phyloP scores from a whole-genome alignment of 2,329 filamentous ascomycete genomes.

The Aquanectria penicillioides region DNA sequence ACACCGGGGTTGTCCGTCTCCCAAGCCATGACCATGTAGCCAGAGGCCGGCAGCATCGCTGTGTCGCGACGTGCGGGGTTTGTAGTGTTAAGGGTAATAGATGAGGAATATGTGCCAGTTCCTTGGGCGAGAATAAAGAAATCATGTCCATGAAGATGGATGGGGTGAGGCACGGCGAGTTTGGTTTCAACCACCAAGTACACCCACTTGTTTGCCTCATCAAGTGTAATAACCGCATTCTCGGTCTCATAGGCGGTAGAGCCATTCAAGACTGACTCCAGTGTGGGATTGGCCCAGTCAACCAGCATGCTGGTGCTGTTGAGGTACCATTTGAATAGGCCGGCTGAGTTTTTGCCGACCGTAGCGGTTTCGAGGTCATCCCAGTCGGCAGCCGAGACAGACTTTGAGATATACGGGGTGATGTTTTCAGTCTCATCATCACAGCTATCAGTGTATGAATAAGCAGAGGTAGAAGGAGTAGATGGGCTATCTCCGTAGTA shows the following conservation, averaged over 20 bases:
- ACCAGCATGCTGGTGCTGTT: slow-evolving; percentile 46
- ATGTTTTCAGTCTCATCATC: slow-evolving; percentile 49
- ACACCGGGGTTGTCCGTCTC: slow-evolving; percentile 60
- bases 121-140: slow-evolving; percentile 44
- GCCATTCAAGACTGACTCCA: slow-evolving; percentile 36
- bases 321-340: slow-evolving; percentile 59
- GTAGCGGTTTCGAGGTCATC: slow-evolving; percentile 43
- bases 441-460: slow-evolving; percentile 40
- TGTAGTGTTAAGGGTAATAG: slow-evolving; percentile 27
- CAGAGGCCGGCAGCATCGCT: slow-evolving; percentile 56
- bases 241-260: slow-evolving; percentile 30
- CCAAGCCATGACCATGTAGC: slow-evolving; percentile 61
- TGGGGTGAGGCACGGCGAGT: slow-evolving; percentile 44
- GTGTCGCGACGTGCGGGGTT: slow-evolving; percentile 65
- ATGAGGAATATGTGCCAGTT: slow-evolving; percentile 34
- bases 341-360: slow-evolving; percentile 38
- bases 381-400: slow-evolving; percentile 43
- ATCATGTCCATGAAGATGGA: slow-evolving; percentile 51
- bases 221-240: slow-evolving; percentile 44
- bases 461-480: slow-evolving; percentile 27
- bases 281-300: slow-evolving; percentile 45
- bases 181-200: slow-evolving; percentile 43
- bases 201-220: slow-evolving; percentile 42
- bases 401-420: slow-evolving; percentile 47
- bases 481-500: slow-evolving; percentile 47